Evolutionary conservation across 371 early-diverging fungal species (phyloP), one percentile per base, ranked within the genome.

Genomic region (Apophysomyces ossiformis): DNA sequence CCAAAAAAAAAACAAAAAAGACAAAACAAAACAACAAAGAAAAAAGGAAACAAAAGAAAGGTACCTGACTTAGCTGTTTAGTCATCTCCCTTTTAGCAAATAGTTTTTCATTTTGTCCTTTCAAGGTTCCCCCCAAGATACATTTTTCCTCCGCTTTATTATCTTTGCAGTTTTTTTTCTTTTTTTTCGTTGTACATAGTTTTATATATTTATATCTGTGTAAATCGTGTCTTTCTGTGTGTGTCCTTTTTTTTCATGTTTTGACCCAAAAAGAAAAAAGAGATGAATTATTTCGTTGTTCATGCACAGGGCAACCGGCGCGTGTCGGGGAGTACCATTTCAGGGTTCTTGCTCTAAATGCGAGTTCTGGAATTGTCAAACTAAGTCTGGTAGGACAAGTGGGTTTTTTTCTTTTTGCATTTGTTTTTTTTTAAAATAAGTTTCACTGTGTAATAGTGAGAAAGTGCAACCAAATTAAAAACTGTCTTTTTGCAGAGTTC

Each of bases 221-320:
- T 50, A 50, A 50, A 50, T 50, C 54, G 35, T 50, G 54, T 47
- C 47, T 47, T 47, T 26, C 32, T 26, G 32, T 26, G 32, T 26
- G 32, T 26, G 32, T 26, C 32, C 32, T 26, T 26, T 26, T 2
- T 26, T 26, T 26, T 26, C 3, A 26, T 26, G 32, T 50, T 32
- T 32, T 21, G n/a, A 21, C 21, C 21, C 7, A 21, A n/a, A 7
- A 50, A 50, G 9, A 50, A 50, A n/a, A n/a, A 50, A 50, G 15
- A 47, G 16, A n/a, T 15, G 7, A 50, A 50, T 6, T 4, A n/a
- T 18, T 21, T 21, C 16, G n/a, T 7, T 4, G 9, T 21, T n/a
- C 54, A 50, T 50, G 54, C 54, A 50, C 54, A 50, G 54, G 54
- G 54, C 54, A 50, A 50, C 18, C 54, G 54, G 54, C 54, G 54